Evolutionary conservation across 2,329 filamentous ascomycete genomes (phyloP), one percentile per base, ranked within the genome.

Genomic region (Hymenoscyphus fructigenus): DNA sequence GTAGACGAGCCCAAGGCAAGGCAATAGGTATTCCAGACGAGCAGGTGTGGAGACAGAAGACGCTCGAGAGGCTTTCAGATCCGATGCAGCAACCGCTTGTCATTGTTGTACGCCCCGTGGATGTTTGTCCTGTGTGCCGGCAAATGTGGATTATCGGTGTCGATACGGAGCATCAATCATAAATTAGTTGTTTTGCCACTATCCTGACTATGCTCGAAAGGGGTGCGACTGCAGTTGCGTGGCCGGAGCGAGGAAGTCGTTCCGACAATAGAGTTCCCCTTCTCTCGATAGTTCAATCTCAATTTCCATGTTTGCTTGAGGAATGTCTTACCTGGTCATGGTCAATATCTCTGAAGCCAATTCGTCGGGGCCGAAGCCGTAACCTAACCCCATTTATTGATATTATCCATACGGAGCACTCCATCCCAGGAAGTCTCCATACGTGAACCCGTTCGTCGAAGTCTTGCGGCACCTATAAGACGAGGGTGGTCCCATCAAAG

Each of bases 81-180:
- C 44, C 44, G 3, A 50, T 50, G 44, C 44, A 50, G n/a, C 44
- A 36, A 36, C 34, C 34, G 32, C 32, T 34, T 38, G 34, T 26
- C 44, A 50, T 53, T 53, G 20, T 53, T 53, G 47, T 53, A 53
- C 47, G 20, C 47, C 47, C 20, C 47, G 47, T 53, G 47, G 47
- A 26, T 53, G n/a, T 53, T 53, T 53, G 20, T 53, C 12, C 5
- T 26, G 47, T 23, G n/a, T 15, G 20, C 20, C 47, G 20, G 20
- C 12, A 23, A 2, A 47, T 53, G 47, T 53, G 47, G 10, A 23
- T 23, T 10, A 14, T 9, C 34, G 9, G 9, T 36, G 34, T 38
- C 34, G 34, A 38, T 14, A 38, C 34, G 36, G 36, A 38, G 36
- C 36, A 38, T 38, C 36, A 38, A 14, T 38, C 36, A 17, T 29